Evolutionary conservation across 139 green algal species (phyloP).

Genomic region (Dunaliella primolecta): DNA sequence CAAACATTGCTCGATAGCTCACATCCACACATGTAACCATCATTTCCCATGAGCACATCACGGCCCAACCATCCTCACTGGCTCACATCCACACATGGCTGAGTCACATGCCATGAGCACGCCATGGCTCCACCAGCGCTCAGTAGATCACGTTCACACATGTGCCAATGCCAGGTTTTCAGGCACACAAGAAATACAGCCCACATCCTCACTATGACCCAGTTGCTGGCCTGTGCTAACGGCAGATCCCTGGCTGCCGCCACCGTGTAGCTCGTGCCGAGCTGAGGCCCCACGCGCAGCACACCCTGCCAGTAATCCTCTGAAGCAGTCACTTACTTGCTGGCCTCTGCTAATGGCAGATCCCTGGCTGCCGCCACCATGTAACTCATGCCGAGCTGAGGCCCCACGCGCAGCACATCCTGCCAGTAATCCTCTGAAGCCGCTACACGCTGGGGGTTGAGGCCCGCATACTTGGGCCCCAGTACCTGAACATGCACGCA

Average conservation of each 20-base stretch:
- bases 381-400: conserved; percentile 26
- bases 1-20: too few relatives aligned
- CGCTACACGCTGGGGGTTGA: background rate
- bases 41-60: too few relatives aligned
- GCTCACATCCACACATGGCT: too few relatives aligned
- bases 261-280: conserved; percentile 28
- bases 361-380: conserved; percentile 24
- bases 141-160: too few relatives aligned
- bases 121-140: too few relatives aligned
- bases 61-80: too few relatives aligned
- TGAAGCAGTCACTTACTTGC: background rate
- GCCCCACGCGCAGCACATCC: conserved; percentile 22
- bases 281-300: conserved; percentile 9
- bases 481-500: conserved; percentile 13
- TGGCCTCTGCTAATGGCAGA: conserved; percentile 15
- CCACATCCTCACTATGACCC: too few relatives aligned
- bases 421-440: conserved; percentile 2
- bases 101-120: too few relatives aligned
- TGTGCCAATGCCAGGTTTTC: too few relatives aligned
- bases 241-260: conserved; percentile 23
- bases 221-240: conserved; percentile 2
- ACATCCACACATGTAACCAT: too few relatives aligned
- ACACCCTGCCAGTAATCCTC: conserved; percentile 19
- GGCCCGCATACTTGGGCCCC: conserved; percentile 17
- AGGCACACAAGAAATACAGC: too few relatives aligned